Base-by-base conservation (phyloP, 352 stramenopile species). In the Aphanomyces euteiches region DNA sequence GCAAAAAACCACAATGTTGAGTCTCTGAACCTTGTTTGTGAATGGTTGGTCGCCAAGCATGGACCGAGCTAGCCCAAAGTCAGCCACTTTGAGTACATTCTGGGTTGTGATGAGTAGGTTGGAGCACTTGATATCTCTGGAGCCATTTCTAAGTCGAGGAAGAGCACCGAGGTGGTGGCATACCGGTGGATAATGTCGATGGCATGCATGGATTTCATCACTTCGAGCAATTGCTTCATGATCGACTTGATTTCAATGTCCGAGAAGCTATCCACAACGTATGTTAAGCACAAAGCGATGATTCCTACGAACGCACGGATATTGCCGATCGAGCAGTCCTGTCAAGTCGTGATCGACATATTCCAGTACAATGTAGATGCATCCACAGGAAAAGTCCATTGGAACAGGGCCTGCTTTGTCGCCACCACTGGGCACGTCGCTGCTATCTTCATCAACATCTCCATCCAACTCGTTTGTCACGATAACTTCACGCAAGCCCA, bases 401-500 rank as follows among this genome's bases (percentile, higher is more conserved):
- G 41, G 69, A 13, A 69, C 34, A 15, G n/a, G 63, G 12, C 38
- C 15, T 15, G 7, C 13, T 5, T 21, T 43, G 4, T 57, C 36
- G 15, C 36, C 50, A 36, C 54, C 54, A 17, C n/a, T n/a, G 15
- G 45, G 19, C n/a, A 69, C 57, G 38, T 76, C 70, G 39, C 57
- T 54, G 10, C 12, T 12, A n/a, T 61, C 54, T 12, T 61, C 54
- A 37, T 61, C 54, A 28, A 61, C 7, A 47, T 95, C 88, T 56
- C 87, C 84, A 47, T 96, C 89, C 28, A 92, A 89, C 60, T 93
- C 88, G 3, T 84, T 87, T 1, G 88, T 94, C 1, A 96, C 88
- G 2, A 99, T 92, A 53, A 99, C 93, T 77, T 99, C 96, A 68
- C 98, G 92, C 73, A 99, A 89, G 70, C 92, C 84, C 28, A 99